phyloP scores from a whole-genome alignment of 176 grass and related monocot species.

The Musa troglodytarum region DNA sequence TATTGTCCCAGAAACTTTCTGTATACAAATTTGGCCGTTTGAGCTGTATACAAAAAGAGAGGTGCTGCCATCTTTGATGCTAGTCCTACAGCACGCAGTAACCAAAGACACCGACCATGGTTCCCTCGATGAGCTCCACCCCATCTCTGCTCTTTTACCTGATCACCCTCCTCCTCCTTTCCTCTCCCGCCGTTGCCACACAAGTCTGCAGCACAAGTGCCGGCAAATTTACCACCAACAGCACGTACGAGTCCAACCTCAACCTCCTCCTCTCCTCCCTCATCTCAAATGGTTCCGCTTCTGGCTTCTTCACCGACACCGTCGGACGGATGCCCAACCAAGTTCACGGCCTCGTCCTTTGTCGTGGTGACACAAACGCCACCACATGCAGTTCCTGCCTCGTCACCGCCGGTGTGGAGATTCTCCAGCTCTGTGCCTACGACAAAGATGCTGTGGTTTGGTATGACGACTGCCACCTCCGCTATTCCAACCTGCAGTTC shows the following conservation, averaged over 20 bases:
- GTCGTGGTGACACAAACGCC: slow-evolving; percentile 22
- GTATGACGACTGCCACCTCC: too few species aligned
- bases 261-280: slow-evolving; percentile 21
- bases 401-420: neutral
- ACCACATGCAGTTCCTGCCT: slow-evolving; percentile 3
- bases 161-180: neutral
- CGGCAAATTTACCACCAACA: slow-evolving; percentile 12
- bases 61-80: too few species aligned
- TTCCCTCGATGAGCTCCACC: slow-evolving; percentile 4
- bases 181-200: neutral
- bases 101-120: too few species aligned
- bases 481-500: too few species aligned
- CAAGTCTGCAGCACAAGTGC: neutral
- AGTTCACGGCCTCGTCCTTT: slow-evolving; percentile 26
- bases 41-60: too few species aligned
- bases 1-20: too few species aligned
- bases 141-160: neutral
- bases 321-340: slow-evolving; percentile 19
- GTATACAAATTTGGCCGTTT: too few species aligned
- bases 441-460: too few species aligned
- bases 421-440: too few species aligned
- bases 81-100: too few species aligned
- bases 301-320: neutral
- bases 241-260: slow-evolving; percentile 21
- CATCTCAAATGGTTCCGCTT: slow-evolving; percentile 5